Conservation (phyloP, 1,284 basidiomycete species). For the Neolentinus lepideus region DNA sequence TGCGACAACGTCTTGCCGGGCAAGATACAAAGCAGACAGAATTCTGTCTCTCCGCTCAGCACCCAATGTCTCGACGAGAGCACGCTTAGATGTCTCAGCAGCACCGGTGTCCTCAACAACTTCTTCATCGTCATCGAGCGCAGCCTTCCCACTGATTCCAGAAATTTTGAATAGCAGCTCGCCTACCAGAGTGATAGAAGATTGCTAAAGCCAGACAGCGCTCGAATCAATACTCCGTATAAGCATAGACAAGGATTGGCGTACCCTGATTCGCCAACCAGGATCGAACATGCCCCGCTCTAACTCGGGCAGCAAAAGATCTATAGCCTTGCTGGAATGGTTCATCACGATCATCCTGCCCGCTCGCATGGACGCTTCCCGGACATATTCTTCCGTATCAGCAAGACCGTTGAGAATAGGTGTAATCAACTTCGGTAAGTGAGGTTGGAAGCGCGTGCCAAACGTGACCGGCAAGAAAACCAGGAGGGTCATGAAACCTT, state of each 20-base stretch:
- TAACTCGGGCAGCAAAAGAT: slow-evolving; percentile 90
- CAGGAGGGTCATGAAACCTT: slow-evolving; percentile 97
- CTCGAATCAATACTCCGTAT: slow-evolving; percentile 3
- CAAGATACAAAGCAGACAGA: slow-evolving; percentile 86
- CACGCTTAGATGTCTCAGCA: slow-evolving; percentile 77
- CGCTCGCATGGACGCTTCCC: slow-evolving; percentile 97
- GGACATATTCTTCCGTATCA: slow-evolving; percentile 90
- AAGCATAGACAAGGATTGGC: slow-evolving; percentile 19
- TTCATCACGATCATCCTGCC: slow-evolving; percentile 98
- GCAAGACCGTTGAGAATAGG: slow-evolving; percentile 92
- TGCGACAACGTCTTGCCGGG: slow-evolving; percentile 90
- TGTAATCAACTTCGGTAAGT: slow-evolving; percentile 89
- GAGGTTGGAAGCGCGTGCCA: slow-evolving; percentile 92
- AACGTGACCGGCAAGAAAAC: slow-evolving; percentile 97
- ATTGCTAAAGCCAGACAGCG: slow-evolving; percentile 54
- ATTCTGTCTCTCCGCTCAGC: slow-evolving; percentile 87
- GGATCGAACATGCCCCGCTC: slow-evolving; percentile 94
- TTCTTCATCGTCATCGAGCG: slow-evolving; percentile 78
- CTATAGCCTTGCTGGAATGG: slow-evolving; percentile 90
- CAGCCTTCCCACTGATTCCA: slow-evolving; percentile 90
- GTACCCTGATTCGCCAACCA: slow-evolving; percentile 90
- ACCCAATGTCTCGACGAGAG: slow-evolving; percentile 85
- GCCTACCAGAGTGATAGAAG: slow-evolving; percentile 92
- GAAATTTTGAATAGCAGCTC: slow-evolving; percentile 98
- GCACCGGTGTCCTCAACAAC: slow-evolving; percentile 52